A percentile compares a stretch with the other conserved stretches of the same genome.
phyloP scores from a whole-genome alignment of 768 basidiomycete genomes.

The Pleurotus citrinopileatus region DNA sequence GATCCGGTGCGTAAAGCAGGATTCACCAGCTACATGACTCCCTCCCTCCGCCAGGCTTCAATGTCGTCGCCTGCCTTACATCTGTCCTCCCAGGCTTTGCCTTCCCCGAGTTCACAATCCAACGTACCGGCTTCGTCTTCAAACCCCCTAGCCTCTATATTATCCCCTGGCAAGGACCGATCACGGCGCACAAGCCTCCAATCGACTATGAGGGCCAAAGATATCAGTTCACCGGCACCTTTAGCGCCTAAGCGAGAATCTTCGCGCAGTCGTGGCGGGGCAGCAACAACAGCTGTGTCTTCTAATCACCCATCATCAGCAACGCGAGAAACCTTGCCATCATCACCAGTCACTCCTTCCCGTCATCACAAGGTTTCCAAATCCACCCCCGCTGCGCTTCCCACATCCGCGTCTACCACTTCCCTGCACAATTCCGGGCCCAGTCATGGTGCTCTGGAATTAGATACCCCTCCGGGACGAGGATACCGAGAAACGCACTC shows the following conservation, averaged over 20 bases:
- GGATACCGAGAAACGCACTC: conserved; percentile 35
- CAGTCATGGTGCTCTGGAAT: conserved; percentile 1
- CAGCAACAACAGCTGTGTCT: conserved; percentile 14
- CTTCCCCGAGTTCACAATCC: conserved; percentile 51
- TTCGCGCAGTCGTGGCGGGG: conserved; percentile 14
- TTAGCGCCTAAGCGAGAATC: conserved; percentile 15
- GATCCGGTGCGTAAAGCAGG: conserved; percentile 31
- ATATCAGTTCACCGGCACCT: conserved; percentile 34
- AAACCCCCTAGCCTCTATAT: conserved; percentile 40
- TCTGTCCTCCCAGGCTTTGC: conserved; percentile 53
- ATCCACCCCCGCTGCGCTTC: conserved; percentile 25
- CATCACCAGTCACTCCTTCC: not conserved
- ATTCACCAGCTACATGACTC: conserved; percentile 57
- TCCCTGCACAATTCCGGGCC: conserved; percentile 12
- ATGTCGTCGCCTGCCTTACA: conserved; percentile 75
- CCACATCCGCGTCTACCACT: conserved; percentile 24
- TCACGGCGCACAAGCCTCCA: conserved; percentile 38
- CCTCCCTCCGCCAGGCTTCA: conserved; percentile 67
- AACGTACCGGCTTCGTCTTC: conserved; percentile 46
- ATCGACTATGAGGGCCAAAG: conserved; percentile 22
- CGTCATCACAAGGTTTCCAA: conserved; percentile 30
- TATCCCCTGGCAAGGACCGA: conserved; percentile 46
- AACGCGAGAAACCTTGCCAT: conserved; percentile 11
- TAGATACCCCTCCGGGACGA: conserved; percentile 29
- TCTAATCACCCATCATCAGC: conserved; percentile 15